Evolutionary conservation across 805 yeast species (phyloP).

Genomic region (Myxozyma lipomycoides): DNA sequence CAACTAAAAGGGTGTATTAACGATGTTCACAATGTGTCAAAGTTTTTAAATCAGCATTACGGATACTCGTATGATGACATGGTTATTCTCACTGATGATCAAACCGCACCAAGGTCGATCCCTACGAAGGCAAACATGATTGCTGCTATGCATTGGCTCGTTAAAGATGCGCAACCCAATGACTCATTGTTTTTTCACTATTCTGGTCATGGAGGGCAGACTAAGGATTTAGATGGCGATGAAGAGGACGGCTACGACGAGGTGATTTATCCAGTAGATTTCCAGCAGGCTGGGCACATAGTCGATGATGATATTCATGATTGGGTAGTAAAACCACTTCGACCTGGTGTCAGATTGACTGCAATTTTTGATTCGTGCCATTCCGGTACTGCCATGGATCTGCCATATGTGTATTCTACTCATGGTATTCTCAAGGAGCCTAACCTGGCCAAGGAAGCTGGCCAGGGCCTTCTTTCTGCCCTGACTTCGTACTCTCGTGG

Average conservation of each 20-base stretch:
- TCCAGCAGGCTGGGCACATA: slow-evolving; percentile 60
- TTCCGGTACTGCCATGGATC: slow-evolving; percentile 75
- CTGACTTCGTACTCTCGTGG: slow-evolving; percentile 59
- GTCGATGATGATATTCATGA: slow-evolving; percentile 72
- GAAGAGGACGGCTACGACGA: slow-evolving; percentile 73
- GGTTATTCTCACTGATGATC: slow-evolving; percentile 43
- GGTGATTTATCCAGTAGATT: slow-evolving; percentile 70
- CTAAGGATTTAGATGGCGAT: slow-evolving; percentile 64
- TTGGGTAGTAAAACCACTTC: slow-evolving; percentile 60
- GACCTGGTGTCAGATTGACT: slow-evolving; percentile 70
- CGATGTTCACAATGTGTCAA: slow-evolving; percentile 54
- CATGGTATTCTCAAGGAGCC: slow-evolving; percentile 82
- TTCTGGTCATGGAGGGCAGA: slow-evolving; percentile 84
- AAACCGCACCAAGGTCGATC: slow-evolving; percentile 37
- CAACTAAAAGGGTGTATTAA: slow-evolving; percentile 75
- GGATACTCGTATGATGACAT: slow-evolving; percentile 27
- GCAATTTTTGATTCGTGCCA: slow-evolving; percentile 84
- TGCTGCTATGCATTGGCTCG: slow-evolving; percentile 80
- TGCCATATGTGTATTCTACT: slow-evolving; percentile 76
- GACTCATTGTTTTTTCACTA: slow-evolving; percentile 79
- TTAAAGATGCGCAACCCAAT: slow-evolving; percentile 64
- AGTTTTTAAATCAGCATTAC: slow-evolving; percentile 25
- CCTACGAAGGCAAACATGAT: slow-evolving; percentile 71
- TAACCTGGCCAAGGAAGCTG: slow-evolving; percentile 69
- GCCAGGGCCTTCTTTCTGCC: slow-evolving; percentile 58